Conservation (phyloP, 2,329 filamentous ascomycete genomes). For the Stemphylium beticola region DNA sequence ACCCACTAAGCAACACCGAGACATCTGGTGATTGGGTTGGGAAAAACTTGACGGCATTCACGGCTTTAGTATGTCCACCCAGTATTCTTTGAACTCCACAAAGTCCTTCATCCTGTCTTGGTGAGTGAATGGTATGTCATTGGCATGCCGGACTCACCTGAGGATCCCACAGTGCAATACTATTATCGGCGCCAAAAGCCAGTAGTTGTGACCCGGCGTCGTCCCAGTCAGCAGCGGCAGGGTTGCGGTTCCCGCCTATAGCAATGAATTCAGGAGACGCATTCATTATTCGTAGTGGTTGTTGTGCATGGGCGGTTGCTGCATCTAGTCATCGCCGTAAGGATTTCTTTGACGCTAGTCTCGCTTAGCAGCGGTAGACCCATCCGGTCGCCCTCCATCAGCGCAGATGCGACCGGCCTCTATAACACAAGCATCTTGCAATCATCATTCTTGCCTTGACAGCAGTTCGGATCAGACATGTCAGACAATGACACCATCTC, state of each 20-base stretch:
- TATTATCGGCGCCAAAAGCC: conserved; percentile 87
- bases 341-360: conserved; percentile 41
- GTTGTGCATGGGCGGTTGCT: conserved; percentile 20
- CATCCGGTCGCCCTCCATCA: not conserved
- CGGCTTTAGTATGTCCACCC: conserved; percentile 75
- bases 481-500: conserved; percentile 52
- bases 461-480: conserved; percentile 25
- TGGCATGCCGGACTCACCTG: conserved; percentile 60
- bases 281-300: conserved; percentile 35
- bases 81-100: conserved; percentile 71
- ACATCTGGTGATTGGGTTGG: conserved; percentile 56
- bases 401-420: conserved; percentile 11
- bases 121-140: conserved; percentile 18
- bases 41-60: conserved; percentile 85
- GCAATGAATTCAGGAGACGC: conserved; percentile 63
- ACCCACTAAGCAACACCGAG: conserved; percentile 75
- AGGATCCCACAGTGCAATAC: conserved; percentile 88
- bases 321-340: conserved; percentile 29
- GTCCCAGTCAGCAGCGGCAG: conserved; percentile 90
- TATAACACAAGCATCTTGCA: not conserved
- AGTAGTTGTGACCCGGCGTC: conserved; percentile 67
- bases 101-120: conserved; percentile 49
- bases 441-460: not conserved
- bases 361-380: conserved; percentile 32
- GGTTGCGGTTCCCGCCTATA: conserved; percentile 87